Base-by-base conservation (phyloP, 768 basidiomycete genomes). In the Stropharia rugosoannulata region DNA sequence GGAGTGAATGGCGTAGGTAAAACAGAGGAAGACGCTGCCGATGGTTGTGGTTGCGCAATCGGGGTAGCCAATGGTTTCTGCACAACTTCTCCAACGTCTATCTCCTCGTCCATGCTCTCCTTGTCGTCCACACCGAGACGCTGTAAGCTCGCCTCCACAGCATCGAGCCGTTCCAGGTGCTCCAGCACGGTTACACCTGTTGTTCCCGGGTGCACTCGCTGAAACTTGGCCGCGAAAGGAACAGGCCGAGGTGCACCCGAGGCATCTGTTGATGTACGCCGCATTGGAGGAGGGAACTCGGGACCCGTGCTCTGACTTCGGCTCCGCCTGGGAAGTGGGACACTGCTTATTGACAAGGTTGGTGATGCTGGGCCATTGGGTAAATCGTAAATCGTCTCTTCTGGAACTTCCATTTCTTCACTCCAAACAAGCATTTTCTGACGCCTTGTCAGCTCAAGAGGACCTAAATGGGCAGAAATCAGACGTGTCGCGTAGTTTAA, bases 171-270 rank as follows among this genome's bases (percentile, higher is more conserved):
- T 65, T 95, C 93, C 60, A 95, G 77, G 61, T 93, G 91, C 64
- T 91, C 89, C 37, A 95, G 77, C 46, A 94, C 86, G 9, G 85
- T 87, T 22, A 94, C 91, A 10, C 93, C 93, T 0, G 90, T 93
- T 27, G 90, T 92, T 37, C 89, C 90, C 44, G 90, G 90, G 65
- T 91, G 89, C 35, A 93, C 86, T 46, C 85, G 82, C 65, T 88
- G 84, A 70, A 90, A 89, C 71, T 92, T 93, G n/a, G 86, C 81
- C 11, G 86, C 84, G 68, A 93, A 91, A 3, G 90, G 89, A 12
- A 93, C 87, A 0, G 92, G 91, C 35, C 92, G 81, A 16, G 83
- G 78, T 22, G 78, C 76, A 46, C 87, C 88, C 6, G 82, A 76
- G 27, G 78, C 75, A 64, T 88, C 84, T 11, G 83, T 83, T 35